Evolutionary conservation across 805 yeast species (phyloP), one percentile per base, ranked within the genome.

Genomic region (Clavispora vitiphila): DNA sequence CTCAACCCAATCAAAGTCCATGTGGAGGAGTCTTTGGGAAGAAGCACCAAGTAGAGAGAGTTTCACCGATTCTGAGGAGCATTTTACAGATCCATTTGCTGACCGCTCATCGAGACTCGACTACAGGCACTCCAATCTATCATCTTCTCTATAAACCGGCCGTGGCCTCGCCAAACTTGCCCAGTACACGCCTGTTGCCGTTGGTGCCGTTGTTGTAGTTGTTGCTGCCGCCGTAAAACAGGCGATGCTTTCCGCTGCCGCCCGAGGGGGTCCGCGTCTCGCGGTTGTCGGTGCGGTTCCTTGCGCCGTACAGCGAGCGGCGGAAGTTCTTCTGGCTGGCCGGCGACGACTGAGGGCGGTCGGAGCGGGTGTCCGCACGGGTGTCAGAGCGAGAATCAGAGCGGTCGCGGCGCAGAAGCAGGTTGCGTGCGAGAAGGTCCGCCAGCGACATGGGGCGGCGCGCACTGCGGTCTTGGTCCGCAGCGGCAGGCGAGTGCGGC

Each of bases 171-270:
- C 14, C 22, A 25, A 47, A 41, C 36, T 44, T 35, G 19, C 39
- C 26, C 18, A 23, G 32, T 12, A 14, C 39, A 16, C 42, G 37
- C 26, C 40, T 40, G 10, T 34, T 41, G 8, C 40, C 38, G 10
- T 34, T 41, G 8, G 37, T 16, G 6, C 23, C 41, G 21, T 39
- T 39, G 30, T 45, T 46, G 45, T 34, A 42, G 43, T 43, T 40
- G 46, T 46, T 55, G 44, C 54, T 59, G 18, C 53, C 59, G 6
- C 60, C 63, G 42, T 64, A 55, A 46, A 60, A 54, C 42, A 67
- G 64, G 41, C 64, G 54, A 42, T 69, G 61, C 50, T 63, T 64
- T 27, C 25, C 31, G 15, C 38, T 25, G 22, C 31, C 23, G 16
- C 38, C 31, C 24, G 35, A 32, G 11, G 35, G 16, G 24, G 19